A percentile compares a stretch with the other conserved stretches of the same genome.
Conservation (phyloP, 352 stramenopile species). For the Phytophthora palmivora region DNA sequence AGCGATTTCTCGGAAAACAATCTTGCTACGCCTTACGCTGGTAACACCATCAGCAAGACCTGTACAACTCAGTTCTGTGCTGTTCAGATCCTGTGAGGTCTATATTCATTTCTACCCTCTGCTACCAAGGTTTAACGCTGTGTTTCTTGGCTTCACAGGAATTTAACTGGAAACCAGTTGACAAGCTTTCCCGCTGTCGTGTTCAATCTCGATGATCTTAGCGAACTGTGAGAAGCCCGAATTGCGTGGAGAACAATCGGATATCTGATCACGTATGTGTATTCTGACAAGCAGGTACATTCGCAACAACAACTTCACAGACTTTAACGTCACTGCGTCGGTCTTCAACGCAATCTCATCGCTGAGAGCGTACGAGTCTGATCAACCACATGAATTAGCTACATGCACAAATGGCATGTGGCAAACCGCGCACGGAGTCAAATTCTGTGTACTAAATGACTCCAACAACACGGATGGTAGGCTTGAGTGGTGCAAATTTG, state of each 20-base stretch:
- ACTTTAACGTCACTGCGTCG: conserved; percentile 40
- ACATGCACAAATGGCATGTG: conserved; percentile 34
- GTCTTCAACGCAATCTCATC: conserved; percentile 19
- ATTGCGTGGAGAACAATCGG: background rate
- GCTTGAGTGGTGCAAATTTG: background rate
- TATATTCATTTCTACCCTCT: background rate
- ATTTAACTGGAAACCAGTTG: conserved; percentile 43
- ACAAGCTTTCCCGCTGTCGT: conserved; percentile 35
- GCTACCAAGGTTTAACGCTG: background rate
- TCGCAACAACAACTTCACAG: conserved; percentile 40
- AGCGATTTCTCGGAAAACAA: conserved; percentile 54
- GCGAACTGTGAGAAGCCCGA: conserved; percentile 27
- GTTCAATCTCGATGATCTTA: conserved; percentile 39
- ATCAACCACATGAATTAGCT: conserved; percentile 21
- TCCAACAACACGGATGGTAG: conserved; percentile 14
- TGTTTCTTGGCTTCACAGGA: conserved; percentile 15
- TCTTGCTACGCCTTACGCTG: conserved; percentile 41
- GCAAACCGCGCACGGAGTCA: conserved; percentile 31
- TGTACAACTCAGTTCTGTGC: conserved; percentile 38
- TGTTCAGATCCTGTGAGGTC: conserved; percentile 41
- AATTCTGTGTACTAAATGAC: conserved; percentile 42
- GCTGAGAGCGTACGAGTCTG: conserved; percentile 35
- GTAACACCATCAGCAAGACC: conserved; percentile 29
- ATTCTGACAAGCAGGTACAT: conserved; percentile 34
- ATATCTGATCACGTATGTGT: background rate